A percentile compares a stretch with the other conserved stretches of the same genome.
These are phyloP conservation scores for Corynespora cassiicola DNA, from an alignment of 2,329 filamentous ascomycete genomes.

Conservation along the genomic window DNA sequence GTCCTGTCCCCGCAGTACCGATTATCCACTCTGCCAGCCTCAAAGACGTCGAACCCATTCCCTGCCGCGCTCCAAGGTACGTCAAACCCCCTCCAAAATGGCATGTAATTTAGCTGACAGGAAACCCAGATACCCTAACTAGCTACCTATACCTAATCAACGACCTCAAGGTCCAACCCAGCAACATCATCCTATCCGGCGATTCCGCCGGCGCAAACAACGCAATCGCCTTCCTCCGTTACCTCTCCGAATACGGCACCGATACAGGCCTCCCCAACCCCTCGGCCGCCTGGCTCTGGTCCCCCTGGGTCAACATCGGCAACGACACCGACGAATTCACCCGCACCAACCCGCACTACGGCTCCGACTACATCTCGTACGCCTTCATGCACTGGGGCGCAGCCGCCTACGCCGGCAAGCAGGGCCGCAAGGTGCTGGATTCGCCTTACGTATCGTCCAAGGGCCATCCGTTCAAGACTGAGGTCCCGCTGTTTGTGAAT, in stretches of 20 bases:
- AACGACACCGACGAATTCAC: conserved; percentile 30
- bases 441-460: conserved; percentile 49
- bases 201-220: conserved; percentile 60
- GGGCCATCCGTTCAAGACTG: conserved; percentile 46
- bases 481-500: conserved; percentile 51
- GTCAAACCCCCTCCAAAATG: too few relatives aligned
- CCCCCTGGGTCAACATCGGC: conserved; percentile 50
- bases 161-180: conserved; percentile 46
- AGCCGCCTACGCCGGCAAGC: conserved; percentile 34
- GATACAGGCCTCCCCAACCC: conserved; percentile 43
- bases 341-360: conserved; percentile 38
- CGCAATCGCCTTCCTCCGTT: conserved; percentile 53
- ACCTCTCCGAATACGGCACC: conserved; percentile 50
- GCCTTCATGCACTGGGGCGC: conserved; percentile 54
- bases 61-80: conserved; percentile 59
- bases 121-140: conserved; percentile 57
- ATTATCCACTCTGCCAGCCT: conserved; percentile 49
- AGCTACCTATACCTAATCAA: conserved; percentile 54
- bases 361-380: conserved; percentile 50
- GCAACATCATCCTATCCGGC: conserved; percentile 53
- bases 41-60: conserved; percentile 50
- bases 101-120: too few relatives aligned
- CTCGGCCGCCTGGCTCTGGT: conserved; percentile 50
- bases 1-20: conserved; percentile 58
- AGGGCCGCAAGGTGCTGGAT: conserved; percentile 15